Percentiles rank a stretch among this genome's conserved stretches.
Conservation (phyloP, 1,284 basidiomycete genomes). For the Cutaneotrichosporon sp. region DNA sequence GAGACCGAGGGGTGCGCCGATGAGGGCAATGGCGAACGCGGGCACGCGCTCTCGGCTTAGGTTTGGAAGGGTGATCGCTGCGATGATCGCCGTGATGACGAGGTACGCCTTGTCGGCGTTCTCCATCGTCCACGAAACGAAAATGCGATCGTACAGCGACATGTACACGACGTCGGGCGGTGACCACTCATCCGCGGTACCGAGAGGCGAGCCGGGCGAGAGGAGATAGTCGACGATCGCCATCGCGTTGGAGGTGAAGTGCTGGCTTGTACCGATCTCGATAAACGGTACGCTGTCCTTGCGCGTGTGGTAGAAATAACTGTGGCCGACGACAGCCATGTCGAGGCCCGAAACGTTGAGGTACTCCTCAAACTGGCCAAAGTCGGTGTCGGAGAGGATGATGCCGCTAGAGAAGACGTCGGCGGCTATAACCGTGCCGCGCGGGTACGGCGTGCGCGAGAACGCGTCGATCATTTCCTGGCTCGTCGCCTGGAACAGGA, state of each 20-base stretch:
- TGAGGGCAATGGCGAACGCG: constrained; percentile 56
- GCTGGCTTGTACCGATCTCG: constrained; percentile 57
- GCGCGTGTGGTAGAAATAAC: constrained; percentile 87
- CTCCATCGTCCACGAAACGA: constrained; percentile 68
- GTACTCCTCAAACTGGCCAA: constrained; percentile 91
- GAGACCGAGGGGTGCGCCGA: constrained; percentile 57
- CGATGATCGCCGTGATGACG: constrained; percentile 54
- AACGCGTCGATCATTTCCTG: constrained; percentile 93
- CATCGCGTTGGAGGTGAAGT: constrained; percentile 89
- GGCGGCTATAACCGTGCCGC: constrained; percentile 86
- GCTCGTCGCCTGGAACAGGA: constrained; percentile 94
- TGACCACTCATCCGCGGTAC: constrained; percentile 36
- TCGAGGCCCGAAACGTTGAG: constrained; percentile 82
- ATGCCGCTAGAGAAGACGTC: constrained; percentile 93
- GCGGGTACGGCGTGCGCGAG: constrained; percentile 77
- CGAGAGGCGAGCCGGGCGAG: constrained; percentile 43
- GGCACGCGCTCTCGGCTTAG: constrained; percentile 44
- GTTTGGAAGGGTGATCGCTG: constrained; percentile 48
- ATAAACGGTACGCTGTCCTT: constrained; percentile 40
- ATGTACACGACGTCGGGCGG: constrained; percentile 64
- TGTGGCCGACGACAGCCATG: constrained; percentile 87
- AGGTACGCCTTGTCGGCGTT: constrained; percentile 72
- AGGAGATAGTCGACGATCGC: constrained; percentile 80
- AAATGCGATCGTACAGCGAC: constrained; percentile 66
- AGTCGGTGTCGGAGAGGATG: constrained; percentile 88